A percentile compares a stretch with the other conserved stretches of the same genome.
Evolutionary conservation across 2,329 filamentous ascomycete species (phyloP).

Genomic region (Diplodia intermedia): DNA sequence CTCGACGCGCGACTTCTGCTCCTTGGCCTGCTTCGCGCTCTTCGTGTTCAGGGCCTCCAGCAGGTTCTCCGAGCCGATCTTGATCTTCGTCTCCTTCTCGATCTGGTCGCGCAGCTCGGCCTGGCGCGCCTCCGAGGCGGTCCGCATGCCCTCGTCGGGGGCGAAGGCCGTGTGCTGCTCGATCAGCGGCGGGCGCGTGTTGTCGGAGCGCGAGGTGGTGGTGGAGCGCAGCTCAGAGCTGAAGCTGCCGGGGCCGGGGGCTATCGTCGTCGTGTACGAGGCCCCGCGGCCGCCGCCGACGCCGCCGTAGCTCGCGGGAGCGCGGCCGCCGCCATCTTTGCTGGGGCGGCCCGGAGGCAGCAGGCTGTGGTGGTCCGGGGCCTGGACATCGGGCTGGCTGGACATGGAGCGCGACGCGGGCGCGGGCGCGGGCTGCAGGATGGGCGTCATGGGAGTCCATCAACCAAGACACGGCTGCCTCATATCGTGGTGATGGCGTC

Average conservation of each 20-base stretch:
- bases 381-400: constrained; percentile 45
- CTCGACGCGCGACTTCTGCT: constrained; percentile 63
- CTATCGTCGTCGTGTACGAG: constrained; percentile 73
- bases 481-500: constrained; percentile 40
- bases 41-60: constrained; percentile 93
- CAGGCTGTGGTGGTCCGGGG: constrained; percentile 42
- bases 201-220: constrained; percentile 67
- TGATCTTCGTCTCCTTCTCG: constrained; percentile 96
- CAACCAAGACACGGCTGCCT: constrained; percentile 40
- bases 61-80: constrained; percentile 96
- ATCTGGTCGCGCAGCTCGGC: constrained; percentile 80
- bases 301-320: constrained; percentile 63
- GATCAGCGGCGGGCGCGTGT: constrained; percentile 64
- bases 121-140: constrained; percentile 74
- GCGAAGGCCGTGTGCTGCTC: constrained; percentile 58
- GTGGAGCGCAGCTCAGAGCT: constrained; percentile 83
- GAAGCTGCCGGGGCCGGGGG: constrained; percentile 78
- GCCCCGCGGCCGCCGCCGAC: constrained; percentile 64
- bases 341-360: constrained; percentile 52
- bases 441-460: constrained; percentile 53
- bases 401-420: constrained; percentile 50
- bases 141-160: constrained; percentile 65
- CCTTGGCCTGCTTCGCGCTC: constrained; percentile 93
- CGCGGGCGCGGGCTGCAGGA: constrained; percentile 42
- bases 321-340: constrained; percentile 59